Evolutionary conservation across 306 rosid genomes (phyloP), one percentile per base, ranked within the genome.

Genomic region (Abrus precatorius): DNA sequence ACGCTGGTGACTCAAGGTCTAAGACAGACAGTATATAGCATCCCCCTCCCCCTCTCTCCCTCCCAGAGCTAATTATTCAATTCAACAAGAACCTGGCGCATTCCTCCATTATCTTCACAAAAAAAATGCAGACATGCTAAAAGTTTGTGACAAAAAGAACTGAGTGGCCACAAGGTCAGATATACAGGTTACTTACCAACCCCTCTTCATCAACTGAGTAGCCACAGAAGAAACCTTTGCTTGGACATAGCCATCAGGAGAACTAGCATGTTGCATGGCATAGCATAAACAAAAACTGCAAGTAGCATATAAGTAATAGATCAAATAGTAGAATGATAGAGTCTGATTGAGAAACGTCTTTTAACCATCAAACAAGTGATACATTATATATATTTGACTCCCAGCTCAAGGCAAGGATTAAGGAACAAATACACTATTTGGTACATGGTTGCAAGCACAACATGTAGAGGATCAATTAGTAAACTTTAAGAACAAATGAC

Each of bases 171-270:
- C 61, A 74, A 57, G 34, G 52, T 55, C 66, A 55, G 9, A 57
- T 20, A 73, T 66, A 60, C 33, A 70, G 72, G 59, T 47, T 78
- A 80, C 90, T 84, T 86, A 95, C 99, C 99, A 95, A 76, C 95
- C 99, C 90, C 99, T 91, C 90, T 95, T 95, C 90, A 95, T 85
- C 87, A 95, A 86, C 82, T 93, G 99, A 83, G 95, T 86, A 77
- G 99, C 97, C 78, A 95, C 97, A 12, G 97, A 90, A 80, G 99
- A 90, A 77, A 93, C 95, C 88, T 95, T 95, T 74, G 81, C 87
- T 87, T 91, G 97, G 76, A 95, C 97, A 85, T 83, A 95, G 64
- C 89, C 84, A 83, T 93, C 97, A 3, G 90, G 86, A 80, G 92
- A 91, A 79, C 84, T 88, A 61, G 97, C 97, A 80, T 91, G 95